Conservation (phyloP, 805 yeast species). For the Saturnispora sanitii region DNA sequence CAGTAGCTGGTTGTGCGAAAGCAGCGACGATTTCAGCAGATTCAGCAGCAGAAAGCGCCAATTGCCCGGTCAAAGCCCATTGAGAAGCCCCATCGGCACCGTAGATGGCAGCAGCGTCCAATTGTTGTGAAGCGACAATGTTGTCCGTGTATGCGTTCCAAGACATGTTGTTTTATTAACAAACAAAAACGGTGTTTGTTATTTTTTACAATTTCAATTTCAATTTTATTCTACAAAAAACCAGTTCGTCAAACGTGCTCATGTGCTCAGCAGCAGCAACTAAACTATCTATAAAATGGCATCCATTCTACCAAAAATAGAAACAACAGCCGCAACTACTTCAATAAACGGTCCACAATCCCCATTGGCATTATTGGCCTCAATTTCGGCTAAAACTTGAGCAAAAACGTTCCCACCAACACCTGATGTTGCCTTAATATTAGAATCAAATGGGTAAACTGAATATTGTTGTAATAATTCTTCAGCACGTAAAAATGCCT, state of each 20-base stretch:
- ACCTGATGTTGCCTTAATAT: conserved; percentile 47
- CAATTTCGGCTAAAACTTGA: conserved; percentile 41
- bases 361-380: conserved; percentile 33
- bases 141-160: conserved; percentile 85
- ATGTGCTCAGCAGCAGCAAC: not conserved
- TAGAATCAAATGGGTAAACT: conserved; percentile 61
- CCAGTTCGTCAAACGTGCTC: not conserved
- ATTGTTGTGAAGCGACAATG: conserved; percentile 73
- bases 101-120: conserved; percentile 88
- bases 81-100: conserved; percentile 90
- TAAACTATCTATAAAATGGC: conserved; percentile 47
- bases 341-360: conserved; percentile 64
- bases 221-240: not conserved
- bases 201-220: not conserved
- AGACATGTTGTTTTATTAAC: conserved; percentile 18
- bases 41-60: conserved; percentile 59
- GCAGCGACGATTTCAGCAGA: conserved; percentile 67
- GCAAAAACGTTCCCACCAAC: conserved; percentile 59
- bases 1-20: conserved; percentile 63
- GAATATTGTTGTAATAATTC: conserved; percentile 75
- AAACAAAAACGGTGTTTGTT: not conserved
- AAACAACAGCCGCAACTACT: conserved; percentile 84
- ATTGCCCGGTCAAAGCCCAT: conserved; percentile 80
- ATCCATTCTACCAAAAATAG: conserved; percentile 89
- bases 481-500: conserved; percentile 90